These are phyloP conservation scores for Sporodiniella umbellata DNA, from an alignment of 371 early-diverging fungal genomes.

Conservation along the genomic window DNA sequence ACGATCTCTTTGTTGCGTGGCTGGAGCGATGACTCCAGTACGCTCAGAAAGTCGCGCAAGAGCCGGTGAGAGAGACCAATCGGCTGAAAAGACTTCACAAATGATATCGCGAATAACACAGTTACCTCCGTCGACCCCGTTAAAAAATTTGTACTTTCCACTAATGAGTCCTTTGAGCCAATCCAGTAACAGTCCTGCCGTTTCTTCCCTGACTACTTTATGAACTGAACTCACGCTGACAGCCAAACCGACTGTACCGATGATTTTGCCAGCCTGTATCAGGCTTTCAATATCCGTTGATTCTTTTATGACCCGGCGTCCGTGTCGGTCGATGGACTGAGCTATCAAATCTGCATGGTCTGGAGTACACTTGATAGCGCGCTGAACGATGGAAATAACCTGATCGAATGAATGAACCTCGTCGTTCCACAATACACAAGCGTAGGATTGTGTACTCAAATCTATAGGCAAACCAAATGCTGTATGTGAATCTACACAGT, in stretches of 20 bases:
- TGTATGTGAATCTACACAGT: conserved; percentile 30
- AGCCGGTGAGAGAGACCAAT: conserved; percentile 46
- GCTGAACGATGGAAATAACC: conserved; percentile 76
- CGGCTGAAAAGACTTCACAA: conserved; percentile 67
- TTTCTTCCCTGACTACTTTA: conserved; percentile 80
- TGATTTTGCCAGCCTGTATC: conserved; percentile 38
- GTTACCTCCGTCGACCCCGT: conserved; percentile 37
- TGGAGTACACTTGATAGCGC: conserved; percentile 57
- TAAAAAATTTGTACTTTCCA: conserved; percentile 59
- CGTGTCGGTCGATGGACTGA: conserved; percentile 51
- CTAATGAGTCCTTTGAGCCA: conserved; percentile 78
- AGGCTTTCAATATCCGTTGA: conserved; percentile 52
- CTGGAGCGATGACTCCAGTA: conserved; percentile 29
- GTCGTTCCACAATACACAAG: conserved; percentile 94
- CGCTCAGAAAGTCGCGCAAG: conserved; percentile 37
- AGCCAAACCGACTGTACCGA: conserved; percentile 59
- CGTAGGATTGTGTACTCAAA: conserved; percentile 30
- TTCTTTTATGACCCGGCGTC: conserved; percentile 73
- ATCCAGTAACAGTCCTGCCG: conserved; percentile 65
- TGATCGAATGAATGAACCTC: conserved; percentile 91
- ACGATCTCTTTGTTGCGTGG: conserved; percentile 31
- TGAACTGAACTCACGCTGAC: conserved; percentile 81
- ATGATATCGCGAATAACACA: conserved; percentile 60
- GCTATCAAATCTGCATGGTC: conserved; percentile 25
- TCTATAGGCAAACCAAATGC: conserved; percentile 42